Evolutionary conservation across 148 eudicot species (phyloP).

Genomic region (Amaranthus cruentus): DNA sequence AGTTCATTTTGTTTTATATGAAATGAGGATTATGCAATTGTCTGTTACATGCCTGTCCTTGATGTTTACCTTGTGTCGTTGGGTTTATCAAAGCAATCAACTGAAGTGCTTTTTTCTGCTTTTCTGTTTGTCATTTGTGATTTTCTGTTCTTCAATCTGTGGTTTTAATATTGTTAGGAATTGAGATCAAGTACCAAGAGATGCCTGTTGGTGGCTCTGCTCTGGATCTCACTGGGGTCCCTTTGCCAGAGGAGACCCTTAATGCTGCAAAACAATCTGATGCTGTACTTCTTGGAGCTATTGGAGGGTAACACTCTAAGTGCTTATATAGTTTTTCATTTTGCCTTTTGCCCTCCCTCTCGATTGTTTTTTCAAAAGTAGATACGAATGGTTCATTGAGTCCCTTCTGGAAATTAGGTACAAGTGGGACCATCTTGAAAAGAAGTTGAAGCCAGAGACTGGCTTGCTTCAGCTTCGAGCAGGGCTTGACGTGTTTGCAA

Average conservation of each 20-base stretch:
- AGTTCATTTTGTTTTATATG: neutral
- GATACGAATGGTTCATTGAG: neutral
- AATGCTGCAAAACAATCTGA: slow-evolving; percentile 67
- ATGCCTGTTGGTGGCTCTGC: slow-evolving; percentile 92
- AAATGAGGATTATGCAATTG: neutral
- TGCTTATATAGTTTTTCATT: neutral
- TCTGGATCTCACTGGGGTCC: slow-evolving; percentile 79
- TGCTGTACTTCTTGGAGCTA: slow-evolving; percentile 96
- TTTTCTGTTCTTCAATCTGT: neutral
- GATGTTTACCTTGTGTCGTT: too few relatives aligned
- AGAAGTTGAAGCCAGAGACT: slow-evolving; percentile 90
- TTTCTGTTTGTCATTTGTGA: neutral
- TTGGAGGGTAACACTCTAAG: slow-evolving; percentile 61
- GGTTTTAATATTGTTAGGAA: slow-evolving; percentile 24
- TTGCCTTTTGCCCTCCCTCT: neutral
- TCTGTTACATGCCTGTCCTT: neutral
- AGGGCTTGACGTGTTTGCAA: slow-evolving; percentile 94
- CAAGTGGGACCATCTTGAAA: slow-evolving; percentile 88
- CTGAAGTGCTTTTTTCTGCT: neutral
- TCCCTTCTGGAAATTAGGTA: slow-evolving; percentile 39
- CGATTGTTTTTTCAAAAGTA: neutral
- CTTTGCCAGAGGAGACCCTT: slow-evolving; percentile 92
- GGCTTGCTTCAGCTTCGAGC: slow-evolving; percentile 93
- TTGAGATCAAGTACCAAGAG: slow-evolving; percentile 66
- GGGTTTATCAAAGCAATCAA: too few relatives aligned